phyloP scores from a whole-genome alignment of 148 eudicot genomes.

The Pharnaceum exiguum region DNA sequence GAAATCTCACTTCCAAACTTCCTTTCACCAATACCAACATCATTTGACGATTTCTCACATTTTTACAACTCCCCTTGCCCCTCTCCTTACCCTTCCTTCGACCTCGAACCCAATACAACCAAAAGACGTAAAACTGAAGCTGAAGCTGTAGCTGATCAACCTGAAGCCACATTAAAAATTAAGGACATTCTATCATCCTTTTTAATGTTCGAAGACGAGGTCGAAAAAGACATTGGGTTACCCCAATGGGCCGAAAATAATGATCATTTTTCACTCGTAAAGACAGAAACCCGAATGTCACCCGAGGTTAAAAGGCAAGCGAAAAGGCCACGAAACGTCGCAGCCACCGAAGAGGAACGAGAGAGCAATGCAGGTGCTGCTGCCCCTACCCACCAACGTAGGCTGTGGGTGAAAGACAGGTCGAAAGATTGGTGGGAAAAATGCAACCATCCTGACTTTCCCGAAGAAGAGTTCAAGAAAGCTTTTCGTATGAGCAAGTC shows the following conservation, averaged over 20 bases:
- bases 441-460: constrained; percentile 48
- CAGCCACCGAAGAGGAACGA: too few species aligned
- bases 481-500: constrained; percentile 62
- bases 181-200: constrained; percentile 7
- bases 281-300: constrained; percentile 12
- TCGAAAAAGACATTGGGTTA: too few species aligned
- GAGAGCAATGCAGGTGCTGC: background rate
- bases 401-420: constrained; percentile 73
- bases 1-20: constrained; percentile 34
- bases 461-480: constrained; percentile 50
- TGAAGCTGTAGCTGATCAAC: too few species aligned
- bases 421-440: constrained; percentile 85
- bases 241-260: too few species aligned
- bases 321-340: too few species aligned
- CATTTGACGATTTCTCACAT: constrained; percentile 28
- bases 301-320: too few species aligned
- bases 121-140: background rate
- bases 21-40: too few species aligned
- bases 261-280: too few species aligned
- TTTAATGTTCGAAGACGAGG: constrained; percentile 6
- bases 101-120: background rate
- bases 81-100: too few species aligned
- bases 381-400: constrained; percentile 19
- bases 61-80: constrained; percentile 11
- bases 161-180: background rate